phyloP scores from a whole-genome alignment of 2,329 filamentous ascomycete species.

The Ceratocystis ficicola region DNA sequence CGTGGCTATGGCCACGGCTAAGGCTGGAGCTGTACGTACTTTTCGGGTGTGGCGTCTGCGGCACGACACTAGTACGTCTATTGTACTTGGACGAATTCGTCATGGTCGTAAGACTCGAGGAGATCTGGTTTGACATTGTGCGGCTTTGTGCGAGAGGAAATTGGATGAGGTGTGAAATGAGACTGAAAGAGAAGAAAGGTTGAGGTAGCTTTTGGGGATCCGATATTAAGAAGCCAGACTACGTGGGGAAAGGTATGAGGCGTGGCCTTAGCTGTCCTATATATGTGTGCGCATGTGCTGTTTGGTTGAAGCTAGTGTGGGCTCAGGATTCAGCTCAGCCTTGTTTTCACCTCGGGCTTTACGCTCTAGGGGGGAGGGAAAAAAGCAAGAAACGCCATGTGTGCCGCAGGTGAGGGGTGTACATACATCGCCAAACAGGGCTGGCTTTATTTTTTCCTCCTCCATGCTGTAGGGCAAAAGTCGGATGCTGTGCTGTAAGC shows the following conservation, averaged over 20 bases:
- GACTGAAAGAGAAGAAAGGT: not conserved
- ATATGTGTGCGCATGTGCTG: not conserved
- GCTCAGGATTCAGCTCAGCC: not conserved
- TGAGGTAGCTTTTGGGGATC: not conserved
- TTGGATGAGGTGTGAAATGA: not conserved
- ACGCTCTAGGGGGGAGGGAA: not conserved
- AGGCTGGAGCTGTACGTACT: not conserved
- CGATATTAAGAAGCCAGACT: not conserved
- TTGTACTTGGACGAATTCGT: not conserved
- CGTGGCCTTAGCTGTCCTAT: conserved; percentile 1
- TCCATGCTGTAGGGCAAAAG: not conserved
- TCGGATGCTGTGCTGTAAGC: not conserved
- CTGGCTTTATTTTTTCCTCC: not conserved
- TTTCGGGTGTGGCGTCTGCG: not conserved
- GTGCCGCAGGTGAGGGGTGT: not conserved
- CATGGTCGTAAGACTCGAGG: not conserved
- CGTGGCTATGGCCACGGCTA: not conserved
- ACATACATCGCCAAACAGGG: not conserved
- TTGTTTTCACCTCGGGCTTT: not conserved
- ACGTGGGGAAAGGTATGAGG: not conserved
- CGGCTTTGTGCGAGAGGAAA: not conserved
- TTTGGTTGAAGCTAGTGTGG: not conserved
- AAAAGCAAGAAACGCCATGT: not conserved
- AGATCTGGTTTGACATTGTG: not conserved
- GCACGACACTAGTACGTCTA: not conserved